phyloP scores from a whole-genome alignment of 1,284 basidiomycete genomes.

The Salmacisia buchloeana region DNA sequence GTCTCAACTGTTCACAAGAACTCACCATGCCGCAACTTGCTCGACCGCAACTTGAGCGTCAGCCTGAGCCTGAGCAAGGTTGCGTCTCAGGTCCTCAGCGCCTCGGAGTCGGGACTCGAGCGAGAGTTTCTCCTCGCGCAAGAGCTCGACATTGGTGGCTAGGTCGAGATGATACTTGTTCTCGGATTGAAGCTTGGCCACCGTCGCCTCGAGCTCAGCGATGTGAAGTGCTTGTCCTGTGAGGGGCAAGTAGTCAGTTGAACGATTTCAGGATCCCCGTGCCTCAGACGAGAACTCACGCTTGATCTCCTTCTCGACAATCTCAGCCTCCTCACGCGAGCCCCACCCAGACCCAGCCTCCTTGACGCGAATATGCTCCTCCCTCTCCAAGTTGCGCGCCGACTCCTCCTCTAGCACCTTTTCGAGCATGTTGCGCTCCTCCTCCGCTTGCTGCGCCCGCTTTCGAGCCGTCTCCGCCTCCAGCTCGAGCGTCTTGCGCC shows the following conservation, averaged over 20 bases:
- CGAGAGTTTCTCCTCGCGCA: slow-evolving; percentile 40
- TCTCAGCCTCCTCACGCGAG: not conserved
- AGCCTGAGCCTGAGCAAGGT: slow-evolving; percentile 14
- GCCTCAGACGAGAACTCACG: too few species aligned
- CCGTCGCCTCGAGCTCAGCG: not conserved
- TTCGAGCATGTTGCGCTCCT: not conserved
- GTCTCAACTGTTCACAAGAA: not conserved
- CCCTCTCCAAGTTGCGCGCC: not conserved
- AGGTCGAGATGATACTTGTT: not conserved
- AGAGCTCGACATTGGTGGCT: slow-evolving; percentile 23
- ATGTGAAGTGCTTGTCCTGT: slow-evolving; percentile 3
- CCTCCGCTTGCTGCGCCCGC: not conserved
- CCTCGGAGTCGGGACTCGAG: slow-evolving; percentile 32
- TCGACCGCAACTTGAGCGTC: slow-evolving; percentile 36
- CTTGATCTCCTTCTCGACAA: slow-evolving; percentile 6
- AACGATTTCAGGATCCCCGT: too few species aligned
- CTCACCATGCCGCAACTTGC: slow-evolving; percentile 23
- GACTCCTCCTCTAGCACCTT: slow-evolving; percentile 2
- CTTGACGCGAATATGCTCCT: not conserved
- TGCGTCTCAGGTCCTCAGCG: slow-evolving; percentile 24
- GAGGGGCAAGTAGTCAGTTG: too few species aligned
- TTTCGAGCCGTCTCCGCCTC: not conserved
- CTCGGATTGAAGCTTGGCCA: not conserved
- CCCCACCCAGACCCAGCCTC: not conserved
- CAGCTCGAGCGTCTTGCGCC: not conserved